Evolutionary conservation across 352 stramenopile genomes (phyloP).

Genomic region (Globisporangium ultimum): DNA sequence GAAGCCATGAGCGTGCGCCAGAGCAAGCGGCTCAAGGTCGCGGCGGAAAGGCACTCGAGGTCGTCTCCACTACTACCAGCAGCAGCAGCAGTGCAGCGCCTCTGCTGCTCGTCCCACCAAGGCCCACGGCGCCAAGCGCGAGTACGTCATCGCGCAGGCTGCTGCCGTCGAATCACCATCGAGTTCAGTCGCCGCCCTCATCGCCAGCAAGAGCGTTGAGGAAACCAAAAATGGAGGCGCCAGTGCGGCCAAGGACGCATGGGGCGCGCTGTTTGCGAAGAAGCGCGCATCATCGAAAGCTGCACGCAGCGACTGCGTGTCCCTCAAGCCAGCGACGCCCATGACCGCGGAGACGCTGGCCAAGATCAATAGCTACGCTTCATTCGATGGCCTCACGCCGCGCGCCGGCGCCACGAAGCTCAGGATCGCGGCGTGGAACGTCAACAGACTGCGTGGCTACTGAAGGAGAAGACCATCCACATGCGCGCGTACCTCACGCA

Average conservation of each 20-base stretch:
- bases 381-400: slow-evolving; percentile 48
- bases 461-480: slow-evolving; percentile 69
- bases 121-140: not conserved
- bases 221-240: slow-evolving; percentile 2
- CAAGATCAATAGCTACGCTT: slow-evolving; percentile 41
- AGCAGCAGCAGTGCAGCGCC: too few species aligned
- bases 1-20: slow-evolving; percentile 19
- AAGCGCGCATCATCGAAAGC: slow-evolving; percentile 6
- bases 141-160: slow-evolving; percentile 5
- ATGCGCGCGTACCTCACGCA: slow-evolving; percentile 73
- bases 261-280: slow-evolving; percentile 36
- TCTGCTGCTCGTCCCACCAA: not conserved
- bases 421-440: slow-evolving; percentile 80
- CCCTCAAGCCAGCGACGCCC: slow-evolving; percentile 18
- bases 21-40: slow-evolving; percentile 33
- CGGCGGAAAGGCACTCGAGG: slow-evolving; percentile 16
- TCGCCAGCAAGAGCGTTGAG: not conserved
- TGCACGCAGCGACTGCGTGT: not conserved
- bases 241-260: slow-evolving; percentile 25
- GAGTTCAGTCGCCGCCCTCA: not conserved
- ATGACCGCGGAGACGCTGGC: slow-evolving; percentile 39
- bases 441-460: slow-evolving; percentile 75
- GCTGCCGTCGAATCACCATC: not conserved
- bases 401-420: slow-evolving; percentile 11
- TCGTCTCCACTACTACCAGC: slow-evolving; percentile 3